phyloP scores from a whole-genome alignment of 306 rosid genomes.

The Chamaecrista fasciculata region DNA sequence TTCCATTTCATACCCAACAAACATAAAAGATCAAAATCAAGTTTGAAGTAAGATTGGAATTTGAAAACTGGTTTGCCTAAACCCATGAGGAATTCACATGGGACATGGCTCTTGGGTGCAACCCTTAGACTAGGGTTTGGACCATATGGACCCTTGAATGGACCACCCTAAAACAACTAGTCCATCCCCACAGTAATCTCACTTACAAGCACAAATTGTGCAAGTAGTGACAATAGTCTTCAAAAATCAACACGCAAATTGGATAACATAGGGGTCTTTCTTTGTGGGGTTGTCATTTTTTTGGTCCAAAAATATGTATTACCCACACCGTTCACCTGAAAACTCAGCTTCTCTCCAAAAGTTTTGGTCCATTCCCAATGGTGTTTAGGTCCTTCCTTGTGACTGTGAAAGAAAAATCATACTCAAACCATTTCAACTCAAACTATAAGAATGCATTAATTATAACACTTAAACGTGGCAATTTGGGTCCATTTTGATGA shows the following conservation, averaged over 20 bases:
- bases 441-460: neutral
- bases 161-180: slow-evolving; percentile 40
- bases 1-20: neutral
- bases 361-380: slow-evolving; percentile 5
- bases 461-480: neutral
- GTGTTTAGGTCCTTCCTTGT: slow-evolving; percentile 1
- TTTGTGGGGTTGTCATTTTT: neutral
- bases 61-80: neutral
- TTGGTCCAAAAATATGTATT: slow-evolving; percentile 12
- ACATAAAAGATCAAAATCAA: neutral
- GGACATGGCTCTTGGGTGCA: slow-evolving; percentile 49
- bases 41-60: neutral
- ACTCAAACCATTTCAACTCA: neutral
- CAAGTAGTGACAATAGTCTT: too few species aligned
- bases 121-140: slow-evolving; percentile 25
- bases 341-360: neutral
- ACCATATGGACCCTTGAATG: slow-evolving; percentile 41
- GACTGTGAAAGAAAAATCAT: neutral
- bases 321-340: slow-evolving; percentile 12
- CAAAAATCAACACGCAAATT: neutral
- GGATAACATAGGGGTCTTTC: neutral
- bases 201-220: neutral
- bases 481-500: slow-evolving; percentile 4
- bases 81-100: slow-evolving; percentile 55
- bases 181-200: slow-evolving; percentile 11